These are phyloP conservation scores for Coprinopsis cinerea DNA, from an alignment of 768 basidiomycete genomes.

Conservation along the genomic window DNA sequence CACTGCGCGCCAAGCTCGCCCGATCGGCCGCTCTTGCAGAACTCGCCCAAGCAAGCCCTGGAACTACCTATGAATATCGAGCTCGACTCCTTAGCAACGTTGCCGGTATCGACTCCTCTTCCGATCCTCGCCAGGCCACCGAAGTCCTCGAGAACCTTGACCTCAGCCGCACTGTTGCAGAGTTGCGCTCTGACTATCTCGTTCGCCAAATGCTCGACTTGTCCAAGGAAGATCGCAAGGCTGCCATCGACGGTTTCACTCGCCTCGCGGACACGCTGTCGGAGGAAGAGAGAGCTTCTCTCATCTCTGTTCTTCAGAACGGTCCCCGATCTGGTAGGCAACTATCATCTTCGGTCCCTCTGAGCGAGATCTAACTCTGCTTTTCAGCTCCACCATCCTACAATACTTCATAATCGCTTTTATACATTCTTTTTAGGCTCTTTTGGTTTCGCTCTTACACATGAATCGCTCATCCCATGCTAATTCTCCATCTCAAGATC, in stretches of 20 bases:
- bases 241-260: constrained; percentile 65
- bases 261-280: constrained; percentile 69
- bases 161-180: constrained; percentile 51
- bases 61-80: constrained; percentile 61
- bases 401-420: too few relatives aligned
- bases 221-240: constrained; percentile 71
- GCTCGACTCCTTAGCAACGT: constrained; percentile 58
- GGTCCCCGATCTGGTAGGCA: constrained; percentile 52
- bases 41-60: constrained; percentile 68
- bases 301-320: constrained; percentile 59
- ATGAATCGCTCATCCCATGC: too few relatives aligned
- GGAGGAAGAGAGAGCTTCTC: constrained; percentile 60
- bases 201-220: constrained; percentile 59
- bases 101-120: constrained; percentile 44
- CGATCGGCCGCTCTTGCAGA: constrained; percentile 57
- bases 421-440: too few relatives aligned
- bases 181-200: constrained; percentile 67
- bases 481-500: too few relatives aligned
- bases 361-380: constrained; percentile 3
- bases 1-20: constrained; percentile 76
- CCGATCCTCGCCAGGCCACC: constrained; percentile 53
- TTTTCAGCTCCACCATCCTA: constrained; percentile 34
- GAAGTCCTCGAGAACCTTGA: constrained; percentile 69
- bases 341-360: not conserved
- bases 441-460: not conserved